Base-by-base conservation (phyloP, 805 yeast species). In the Candida andamanensis region DNA sequence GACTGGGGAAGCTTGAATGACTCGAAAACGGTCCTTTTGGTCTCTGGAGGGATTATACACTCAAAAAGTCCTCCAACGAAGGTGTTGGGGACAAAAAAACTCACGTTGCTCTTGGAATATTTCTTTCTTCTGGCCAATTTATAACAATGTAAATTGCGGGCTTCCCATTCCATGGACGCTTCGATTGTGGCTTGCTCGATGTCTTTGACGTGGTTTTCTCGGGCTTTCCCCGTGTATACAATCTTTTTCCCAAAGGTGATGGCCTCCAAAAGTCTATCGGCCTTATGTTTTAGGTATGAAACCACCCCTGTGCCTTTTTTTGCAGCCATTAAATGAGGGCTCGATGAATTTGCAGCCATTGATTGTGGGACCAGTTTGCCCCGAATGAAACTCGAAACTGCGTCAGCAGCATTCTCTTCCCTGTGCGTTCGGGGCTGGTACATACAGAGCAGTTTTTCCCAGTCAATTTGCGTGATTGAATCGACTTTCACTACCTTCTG, bases 61-160 rank as follows among this genome's bases (percentile, higher is more conserved):
- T 66, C 65, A 50, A 68, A 82, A 2, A 81, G 42, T 0, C 78
- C 86, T 5, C 89, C 90, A 2, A 82, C 72, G 56, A 74, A 72
- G 0, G 76, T 67, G 13, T 66, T 58, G 0, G 86, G 85, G 11
- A 73, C 56, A 45, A 64, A 77, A 5, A 76, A 46, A 1, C 71
- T 63, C 8, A 67, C 30, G 17, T 64, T 52, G 30, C 76, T 57
- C 9, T 49, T 50, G 0, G 74, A 72, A 44, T 72, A 78, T 41
- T 70, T 67, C 40, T 69, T 67, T 25, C 78, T 60, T 42, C 87
- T 64, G 13, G 52, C 83, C 35, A 79, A 49, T 36, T 78, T 75
- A 45, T 68, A 78, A 37, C 84, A 78, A 9, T 54, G 60, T 35
- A 61, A 37, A 30, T 57, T 50, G 12, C 49, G 34, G 6, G 54